Conservation (phyloP, 2,329 filamentous ascomycete genomes). For the Diaporthe destruens region DNA sequence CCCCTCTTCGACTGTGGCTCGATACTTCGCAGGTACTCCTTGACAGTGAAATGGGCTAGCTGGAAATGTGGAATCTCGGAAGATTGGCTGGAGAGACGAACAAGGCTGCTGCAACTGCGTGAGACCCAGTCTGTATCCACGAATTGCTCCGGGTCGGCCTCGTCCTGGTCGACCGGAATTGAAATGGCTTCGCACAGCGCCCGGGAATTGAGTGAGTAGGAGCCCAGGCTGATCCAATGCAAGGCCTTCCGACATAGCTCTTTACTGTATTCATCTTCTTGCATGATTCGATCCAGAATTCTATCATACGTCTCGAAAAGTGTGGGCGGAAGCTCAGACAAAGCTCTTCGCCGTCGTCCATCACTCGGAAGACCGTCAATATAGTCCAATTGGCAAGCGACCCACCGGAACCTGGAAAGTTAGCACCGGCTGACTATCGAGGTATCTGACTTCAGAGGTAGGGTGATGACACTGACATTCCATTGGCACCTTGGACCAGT, state of each 20-base stretch:
- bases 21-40: not conserved
- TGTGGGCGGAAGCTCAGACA: not conserved
- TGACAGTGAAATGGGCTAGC: not conserved
- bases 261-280: not conserved
- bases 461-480: not conserved
- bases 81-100: rapidly evolving
- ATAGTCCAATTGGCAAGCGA: not conserved
- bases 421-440: too few relatives aligned
- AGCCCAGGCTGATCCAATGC: not conserved
- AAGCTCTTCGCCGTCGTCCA: not conserved
- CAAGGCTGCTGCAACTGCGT: not conserved
- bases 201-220: rapidly evolving
- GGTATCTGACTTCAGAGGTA: too few relatives aligned
- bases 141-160: not conserved
- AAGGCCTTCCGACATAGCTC: not conserved
- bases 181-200: not conserved
- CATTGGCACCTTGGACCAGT: not conserved
- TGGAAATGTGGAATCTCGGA: not conserved
- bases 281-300: not conserved
- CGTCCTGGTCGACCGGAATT: too few relatives aligned
- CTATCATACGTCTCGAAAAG: constrained; percentile 1
- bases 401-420: not conserved
- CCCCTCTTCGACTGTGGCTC: not conserved
- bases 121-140: not conserved
- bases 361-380: not conserved